phyloP scores from a whole-genome alignment of 106 monocot species.

The Alisma plantagoaquatica region DNA sequence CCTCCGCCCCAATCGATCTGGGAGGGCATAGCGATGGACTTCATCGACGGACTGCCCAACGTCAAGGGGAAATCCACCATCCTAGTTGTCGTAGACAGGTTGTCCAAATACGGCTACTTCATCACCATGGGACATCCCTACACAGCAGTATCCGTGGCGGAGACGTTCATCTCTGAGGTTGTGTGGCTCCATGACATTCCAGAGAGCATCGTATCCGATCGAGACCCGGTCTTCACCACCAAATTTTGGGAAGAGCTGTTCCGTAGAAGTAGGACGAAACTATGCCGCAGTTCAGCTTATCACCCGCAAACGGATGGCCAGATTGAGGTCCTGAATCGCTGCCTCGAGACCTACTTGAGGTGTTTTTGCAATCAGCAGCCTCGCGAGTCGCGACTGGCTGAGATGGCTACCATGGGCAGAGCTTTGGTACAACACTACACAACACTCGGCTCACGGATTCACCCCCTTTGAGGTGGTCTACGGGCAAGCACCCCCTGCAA shows the following conservation, averaged over 20 bases:
- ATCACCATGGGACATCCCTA: background rate
- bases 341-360: background rate
- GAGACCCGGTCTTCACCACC: background rate
- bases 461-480: slow-evolving; percentile 3
- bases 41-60: background rate
- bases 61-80: background rate
- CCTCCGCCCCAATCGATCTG: slow-evolving; percentile 2
- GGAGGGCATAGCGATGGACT: slow-evolving; percentile 8
- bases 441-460: background rate
- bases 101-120: slow-evolving; percentile 1
- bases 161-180: too few relatives aligned
- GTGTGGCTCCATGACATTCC: background rate
- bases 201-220: background rate
- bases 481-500: too few relatives aligned
- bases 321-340: background rate
- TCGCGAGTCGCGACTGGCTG: background rate
- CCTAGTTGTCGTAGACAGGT: background rate
- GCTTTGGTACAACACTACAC: background rate
- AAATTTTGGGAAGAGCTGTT: background rate
- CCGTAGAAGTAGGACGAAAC: background rate
- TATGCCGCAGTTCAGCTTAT: background rate
- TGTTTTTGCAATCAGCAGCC: background rate
- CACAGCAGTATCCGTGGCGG: background rate
- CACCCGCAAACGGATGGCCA: slow-evolving; percentile 5
- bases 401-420: slow-evolving; percentile 1